These are phyloP conservation scores for Debaryomyces tyrocola DNA, from an alignment of 805 yeast species.

Conservation along the genomic window DNA sequence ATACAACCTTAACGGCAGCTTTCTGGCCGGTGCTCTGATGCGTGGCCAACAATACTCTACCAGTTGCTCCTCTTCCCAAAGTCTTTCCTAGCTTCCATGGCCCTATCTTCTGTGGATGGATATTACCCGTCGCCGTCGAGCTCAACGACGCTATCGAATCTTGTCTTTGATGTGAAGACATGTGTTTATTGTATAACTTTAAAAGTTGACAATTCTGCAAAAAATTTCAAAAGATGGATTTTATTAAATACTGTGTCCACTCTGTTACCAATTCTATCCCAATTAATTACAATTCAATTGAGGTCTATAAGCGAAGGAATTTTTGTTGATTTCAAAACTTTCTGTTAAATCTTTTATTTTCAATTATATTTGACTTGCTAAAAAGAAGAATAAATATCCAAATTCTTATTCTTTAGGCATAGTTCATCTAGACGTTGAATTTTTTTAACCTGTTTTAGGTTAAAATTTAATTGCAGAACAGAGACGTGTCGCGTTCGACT, in stretches of 20 bases:
- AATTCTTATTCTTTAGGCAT: background rate
- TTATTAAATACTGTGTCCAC: background rate
- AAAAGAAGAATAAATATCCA: background rate
- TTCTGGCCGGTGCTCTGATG: constrained; percentile 67
- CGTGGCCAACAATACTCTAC: constrained; percentile 74
- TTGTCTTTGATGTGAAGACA: constrained; percentile 54
- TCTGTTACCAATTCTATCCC: background rate
- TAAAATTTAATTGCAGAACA: background rate
- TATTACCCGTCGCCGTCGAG: constrained; percentile 42
- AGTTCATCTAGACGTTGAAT: background rate
- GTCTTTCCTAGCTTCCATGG: constrained; percentile 84
- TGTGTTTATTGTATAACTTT: constrained; percentile 3
- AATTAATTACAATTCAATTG: background rate
- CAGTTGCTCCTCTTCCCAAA: constrained; percentile 80
- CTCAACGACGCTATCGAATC: constrained; percentile 58
- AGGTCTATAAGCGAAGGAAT: background rate
- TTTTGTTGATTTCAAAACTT: background rate
- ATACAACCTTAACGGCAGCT: constrained; percentile 82
- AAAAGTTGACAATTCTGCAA: background rate
- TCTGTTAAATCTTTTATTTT: background rate
- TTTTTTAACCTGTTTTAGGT: background rate
- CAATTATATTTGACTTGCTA: background rate
- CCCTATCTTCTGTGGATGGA: constrained; percentile 59
- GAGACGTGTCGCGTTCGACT: background rate
- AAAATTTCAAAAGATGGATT: background rate